Evolutionary conservation across 2,329 filamentous ascomycete species (phyloP), one percentile per base, ranked within the genome.

Genomic region (Clarireedia paspali): DNA sequence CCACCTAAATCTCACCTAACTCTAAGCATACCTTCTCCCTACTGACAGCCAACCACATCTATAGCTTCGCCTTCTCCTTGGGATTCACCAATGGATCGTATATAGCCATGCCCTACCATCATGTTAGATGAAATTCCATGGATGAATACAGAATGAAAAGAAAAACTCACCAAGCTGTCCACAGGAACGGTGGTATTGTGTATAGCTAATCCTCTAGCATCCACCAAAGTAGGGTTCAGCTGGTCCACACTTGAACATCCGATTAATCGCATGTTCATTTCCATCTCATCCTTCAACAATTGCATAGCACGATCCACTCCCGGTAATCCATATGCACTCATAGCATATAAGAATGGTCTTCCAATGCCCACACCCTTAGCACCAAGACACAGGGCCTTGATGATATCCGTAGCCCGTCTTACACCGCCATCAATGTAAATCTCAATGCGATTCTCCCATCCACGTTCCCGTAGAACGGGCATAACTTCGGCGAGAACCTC

Each of bases 231-330:
- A 0, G 91, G 87, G 60, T 88, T 89, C 60, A 99, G 74, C 64
- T 99, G 84, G 38, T 84, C 83, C 34, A 99, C 72, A 58, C 74
- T 84, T 20, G 79, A 81, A 57, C 84, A 88, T 9, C 94, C 94
- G 64, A 99, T 90, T 60, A 99, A 75, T 6, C 94, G 83, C 94
- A 99, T 97, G 68, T 92, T 94, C 92, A 97, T 97, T 75, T 95
- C 91, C 82, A 99, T 89, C 79, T 99, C 94, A 67, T 97, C 94
- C 75, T 89, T 91, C 64, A 96, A 79, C 57, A 96, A 75, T 72
- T 91, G 87, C 87, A 97, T 96, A 34, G 94, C 94, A 36, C 89
- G 82, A 68, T 95, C 89, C 20, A 97, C 92, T 61, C 94, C 94
- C 2, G 85, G 78, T 58, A 89, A 74, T 1, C 94, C 94, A 67